phyloP scores from a whole-genome alignment of 805 yeast genomes.

The Myxozyma sirexii region DNA sequence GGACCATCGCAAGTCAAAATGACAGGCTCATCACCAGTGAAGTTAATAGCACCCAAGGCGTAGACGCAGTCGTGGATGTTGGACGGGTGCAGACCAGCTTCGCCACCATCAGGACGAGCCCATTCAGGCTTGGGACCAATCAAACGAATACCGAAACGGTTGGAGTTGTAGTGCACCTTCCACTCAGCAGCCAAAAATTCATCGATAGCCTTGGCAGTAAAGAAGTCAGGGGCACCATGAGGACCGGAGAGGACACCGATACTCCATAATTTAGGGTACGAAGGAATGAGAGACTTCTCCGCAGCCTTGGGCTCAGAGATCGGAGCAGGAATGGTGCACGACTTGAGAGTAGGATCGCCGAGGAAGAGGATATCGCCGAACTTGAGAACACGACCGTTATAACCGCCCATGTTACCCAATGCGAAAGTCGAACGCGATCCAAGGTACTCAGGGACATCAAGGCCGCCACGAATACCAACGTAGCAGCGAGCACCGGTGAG shows the following conservation, averaged over 20 bases:
- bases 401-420: constrained; percentile 86
- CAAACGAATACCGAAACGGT: constrained; percentile 92
- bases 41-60: constrained; percentile 93
- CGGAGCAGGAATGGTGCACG: constrained; percentile 74
- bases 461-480: constrained; percentile 87
- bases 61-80: constrained; percentile 97
- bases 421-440: constrained; percentile 98
- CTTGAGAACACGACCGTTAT: constrained; percentile 88
- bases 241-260: constrained; percentile 97
- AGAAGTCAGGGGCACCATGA: constrained; percentile 96
- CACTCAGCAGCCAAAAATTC: constrained; percentile 78
- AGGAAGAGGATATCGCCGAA: constrained; percentile 89
- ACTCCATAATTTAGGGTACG: constrained; percentile 64
- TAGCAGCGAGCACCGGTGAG: constrained; percentile 85
- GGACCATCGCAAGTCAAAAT: constrained; percentile 97
- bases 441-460: constrained; percentile 89
- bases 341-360: constrained; percentile 71
- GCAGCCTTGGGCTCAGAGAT: constrained; percentile 61
- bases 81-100: constrained; percentile 98
- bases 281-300: constrained; percentile 60
- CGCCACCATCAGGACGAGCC: constrained; percentile 97
- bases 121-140: constrained; percentile 95
- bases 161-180: constrained; percentile 97
- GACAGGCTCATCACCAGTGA: constrained; percentile 98
- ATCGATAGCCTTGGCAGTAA: constrained; percentile 69